Conservation (phyloP, 768 basidiomycete species). For the Boletus reticulatus region DNA sequence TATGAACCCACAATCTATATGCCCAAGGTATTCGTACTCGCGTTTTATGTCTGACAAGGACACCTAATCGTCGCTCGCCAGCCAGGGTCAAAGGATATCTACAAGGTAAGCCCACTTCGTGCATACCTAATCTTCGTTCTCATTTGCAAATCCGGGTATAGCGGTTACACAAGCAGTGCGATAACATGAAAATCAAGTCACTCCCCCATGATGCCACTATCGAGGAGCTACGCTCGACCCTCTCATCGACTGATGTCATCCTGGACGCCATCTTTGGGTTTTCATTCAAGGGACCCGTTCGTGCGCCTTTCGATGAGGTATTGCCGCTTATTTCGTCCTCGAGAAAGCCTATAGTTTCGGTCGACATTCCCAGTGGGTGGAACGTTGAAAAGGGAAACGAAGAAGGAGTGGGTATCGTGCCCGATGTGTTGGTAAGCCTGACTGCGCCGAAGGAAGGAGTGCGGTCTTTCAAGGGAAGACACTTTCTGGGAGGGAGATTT, state of each 20-base stretch:
- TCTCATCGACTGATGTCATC: conserved; percentile 71
- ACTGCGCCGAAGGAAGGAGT: conserved; percentile 95
- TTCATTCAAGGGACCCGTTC: conserved; percentile 90
- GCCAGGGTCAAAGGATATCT: conserved; percentile 93
- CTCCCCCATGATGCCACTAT: conserved; percentile 50
- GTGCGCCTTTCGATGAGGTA: conserved; percentile 80
- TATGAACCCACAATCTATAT: conserved; percentile 88
- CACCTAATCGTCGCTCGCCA: conserved; percentile 25
- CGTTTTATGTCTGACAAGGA: background rate
- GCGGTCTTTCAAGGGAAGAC: conserved; percentile 68
- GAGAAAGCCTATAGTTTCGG: conserved; percentile 80
- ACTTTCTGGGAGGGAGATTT: conserved; percentile 94
- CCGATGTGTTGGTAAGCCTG: conserved; percentile 82
- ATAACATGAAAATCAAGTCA: conserved; percentile 82
- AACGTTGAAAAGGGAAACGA: conserved; percentile 78
- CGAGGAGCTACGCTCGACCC: conserved; percentile 46
- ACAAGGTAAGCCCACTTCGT: conserved; percentile 50
- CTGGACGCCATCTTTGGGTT: conserved; percentile 98
- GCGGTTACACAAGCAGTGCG: conserved; percentile 83
- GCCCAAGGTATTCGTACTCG: conserved; percentile 66
- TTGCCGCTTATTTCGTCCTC: conserved; percentile 64
- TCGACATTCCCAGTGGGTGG: conserved; percentile 98
- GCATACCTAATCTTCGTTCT: background rate
- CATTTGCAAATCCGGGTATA: conserved; percentile 24
- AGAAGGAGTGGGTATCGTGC: conserved; percentile 55